Conservation (phyloP, 495 filamentous ascomycete species). For the Aspergillus homomorphus region DNA sequence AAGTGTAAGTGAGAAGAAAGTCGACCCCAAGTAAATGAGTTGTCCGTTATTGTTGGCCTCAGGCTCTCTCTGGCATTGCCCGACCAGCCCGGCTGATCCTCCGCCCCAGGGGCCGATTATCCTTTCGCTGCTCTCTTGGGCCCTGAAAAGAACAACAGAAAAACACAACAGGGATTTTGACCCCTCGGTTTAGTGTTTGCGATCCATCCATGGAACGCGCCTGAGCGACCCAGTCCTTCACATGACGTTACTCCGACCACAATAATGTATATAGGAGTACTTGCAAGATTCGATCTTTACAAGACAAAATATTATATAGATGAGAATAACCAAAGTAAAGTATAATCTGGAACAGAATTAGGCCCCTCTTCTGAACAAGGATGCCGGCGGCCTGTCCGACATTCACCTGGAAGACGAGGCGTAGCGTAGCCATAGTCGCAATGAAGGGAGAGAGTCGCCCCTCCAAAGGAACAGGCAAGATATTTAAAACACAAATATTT, state of each 20-base stretch:
- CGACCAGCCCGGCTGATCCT: neutral
- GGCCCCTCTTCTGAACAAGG: neutral
- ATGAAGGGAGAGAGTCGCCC: neutral
- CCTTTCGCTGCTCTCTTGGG: neutral
- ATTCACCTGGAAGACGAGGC: neutral
- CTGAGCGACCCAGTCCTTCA: neutral
- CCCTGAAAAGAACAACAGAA: no score
- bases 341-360: neutral
- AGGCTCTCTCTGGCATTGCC: neutral
- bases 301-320: neutral
- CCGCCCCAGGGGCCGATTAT: neutral
- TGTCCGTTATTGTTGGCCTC: no score
- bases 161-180: no score
- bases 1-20: neutral
- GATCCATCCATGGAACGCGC: slow-evolving; percentile 10
- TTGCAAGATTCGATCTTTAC: neutral
- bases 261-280: neutral
- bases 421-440: neutral
- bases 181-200: no score
- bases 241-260: neutral
- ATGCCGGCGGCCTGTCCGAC: neutral
- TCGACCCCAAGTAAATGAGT: neutral
- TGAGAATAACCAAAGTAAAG: neutral
- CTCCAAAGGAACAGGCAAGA: neutral
- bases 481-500: neutral